Conservation (phyloP, 768 basidiomycete genomes). For the Boletus speciosus region DNA sequence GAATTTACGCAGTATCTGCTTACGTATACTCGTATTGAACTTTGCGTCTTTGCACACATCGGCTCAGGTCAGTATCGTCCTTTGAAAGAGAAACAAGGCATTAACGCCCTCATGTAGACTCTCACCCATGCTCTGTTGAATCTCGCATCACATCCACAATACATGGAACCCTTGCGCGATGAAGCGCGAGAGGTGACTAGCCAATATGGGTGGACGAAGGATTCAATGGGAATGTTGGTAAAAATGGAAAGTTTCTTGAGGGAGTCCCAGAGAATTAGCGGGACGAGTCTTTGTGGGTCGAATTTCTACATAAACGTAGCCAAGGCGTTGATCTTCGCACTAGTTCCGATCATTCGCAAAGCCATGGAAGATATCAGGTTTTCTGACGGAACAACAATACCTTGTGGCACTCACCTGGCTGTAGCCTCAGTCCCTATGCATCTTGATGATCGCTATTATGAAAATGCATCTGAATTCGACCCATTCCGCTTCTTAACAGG, state of each 20-base stretch:
- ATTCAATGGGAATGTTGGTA: slow-evolving; percentile 32
- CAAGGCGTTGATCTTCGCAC: slow-evolving; percentile 4
- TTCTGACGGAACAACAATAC: slow-evolving; percentile 35
- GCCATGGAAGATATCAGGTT: slow-evolving; percentile 33
- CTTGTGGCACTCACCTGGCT: slow-evolving; percentile 38
- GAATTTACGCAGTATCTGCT: slow-evolving; percentile 27
- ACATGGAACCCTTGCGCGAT: slow-evolving; percentile 37
- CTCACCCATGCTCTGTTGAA: slow-evolving; percentile 38
- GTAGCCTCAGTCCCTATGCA: slow-evolving; percentile 34
- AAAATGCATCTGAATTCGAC: slow-evolving; percentile 40
- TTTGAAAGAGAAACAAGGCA: not conserved
- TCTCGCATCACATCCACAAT: slow-evolving; percentile 40
- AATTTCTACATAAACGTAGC: not conserved
- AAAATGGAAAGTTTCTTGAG: slow-evolving; percentile 44
- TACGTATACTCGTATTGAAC: slow-evolving; percentile 37
- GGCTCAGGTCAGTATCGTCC: slow-evolving; percentile 25
- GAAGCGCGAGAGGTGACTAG: slow-evolving; percentile 35
- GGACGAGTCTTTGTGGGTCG: slow-evolving; percentile 32
- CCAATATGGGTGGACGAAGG: slow-evolving; percentile 33
- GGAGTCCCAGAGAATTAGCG: slow-evolving; percentile 37
- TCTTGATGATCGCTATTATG: slow-evolving; percentile 40
- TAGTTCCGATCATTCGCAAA: slow-evolving; percentile 33
- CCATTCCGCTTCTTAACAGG: slow-evolving; percentile 39
- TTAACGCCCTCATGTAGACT: slow-evolving; percentile 22
- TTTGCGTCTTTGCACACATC: slow-evolving; percentile 37